Evolutionary conservation across 495 filamentous ascomycete species (phyloP).

Genomic region (Lasiosphaeriaceae sp.): DNA sequence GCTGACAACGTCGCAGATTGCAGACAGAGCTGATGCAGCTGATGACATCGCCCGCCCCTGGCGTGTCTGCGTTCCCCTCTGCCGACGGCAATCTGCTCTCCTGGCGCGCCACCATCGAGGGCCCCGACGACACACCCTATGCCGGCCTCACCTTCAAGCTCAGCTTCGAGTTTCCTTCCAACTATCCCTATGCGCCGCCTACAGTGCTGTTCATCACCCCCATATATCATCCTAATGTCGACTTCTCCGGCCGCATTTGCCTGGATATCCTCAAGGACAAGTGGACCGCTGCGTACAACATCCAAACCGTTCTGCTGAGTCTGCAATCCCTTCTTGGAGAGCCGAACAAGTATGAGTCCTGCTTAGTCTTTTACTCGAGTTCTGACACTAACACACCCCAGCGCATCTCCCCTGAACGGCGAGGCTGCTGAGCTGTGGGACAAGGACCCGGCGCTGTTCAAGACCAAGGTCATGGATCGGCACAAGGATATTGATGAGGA

Average conservation of each 20-base stretch:
- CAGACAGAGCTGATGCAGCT: conserved; percentile 97
- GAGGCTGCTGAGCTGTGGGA: conserved; percentile 97
- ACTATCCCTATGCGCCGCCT: conserved; percentile 91
- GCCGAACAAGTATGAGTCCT: conserved; percentile 80
- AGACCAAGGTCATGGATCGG: conserved; percentile 59
- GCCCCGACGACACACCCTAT: conserved; percentile 89
- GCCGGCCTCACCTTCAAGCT: conserved; percentile 88
- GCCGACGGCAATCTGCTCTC: conserved; percentile 82
- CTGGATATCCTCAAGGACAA: conserved; percentile 98
- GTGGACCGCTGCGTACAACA: conserved; percentile 92
- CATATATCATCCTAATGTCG: conserved; percentile 92
- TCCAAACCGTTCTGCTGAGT: conserved; percentile 86
- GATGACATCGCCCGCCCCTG: conserved; percentile 90
- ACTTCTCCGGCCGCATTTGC: conserved; percentile 89
- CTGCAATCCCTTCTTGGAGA: conserved; percentile 94
- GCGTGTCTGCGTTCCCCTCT: conserved; percentile 92
- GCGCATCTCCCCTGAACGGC: conserved; percentile 90
- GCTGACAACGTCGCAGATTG: conserved; percentile 54
- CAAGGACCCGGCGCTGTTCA: conserved; percentile 80
- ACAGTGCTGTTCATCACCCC: conserved; percentile 90
- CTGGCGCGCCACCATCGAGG: conserved; percentile 92
- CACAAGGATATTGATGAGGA: conserved; percentile 57
- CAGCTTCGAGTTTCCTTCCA: conserved; percentile 82
- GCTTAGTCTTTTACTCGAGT: background rate
- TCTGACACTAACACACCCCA: conserved; percentile 33